Base-by-base conservation (phyloP, 2,329 filamentous ascomycete species). In the Colletotrichum phormii region DNA sequence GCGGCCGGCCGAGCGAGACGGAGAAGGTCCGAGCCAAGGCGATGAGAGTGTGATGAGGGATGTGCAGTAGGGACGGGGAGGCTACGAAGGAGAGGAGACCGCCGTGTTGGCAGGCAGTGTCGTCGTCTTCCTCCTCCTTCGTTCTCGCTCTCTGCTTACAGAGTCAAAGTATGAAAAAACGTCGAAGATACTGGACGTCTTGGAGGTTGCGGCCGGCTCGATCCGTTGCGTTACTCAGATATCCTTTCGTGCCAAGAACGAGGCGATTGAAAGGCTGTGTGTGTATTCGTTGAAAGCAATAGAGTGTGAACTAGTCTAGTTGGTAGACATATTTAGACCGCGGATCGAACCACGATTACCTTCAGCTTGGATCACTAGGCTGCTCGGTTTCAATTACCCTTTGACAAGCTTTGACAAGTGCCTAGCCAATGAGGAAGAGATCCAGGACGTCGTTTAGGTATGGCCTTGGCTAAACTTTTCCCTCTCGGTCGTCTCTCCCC, bases 391-490 rank as follows among this genome's bases (percentile, higher is more conserved):
- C 24, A 26, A 18, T 55, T 24, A 7, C 13, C 24, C n/a, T n/a
- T n/a, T n/a, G n/a, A n/a, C n/a, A n/a, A n/a, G n/a, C 12, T 55
- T 26, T 55, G 29, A 15, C 53, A 11, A 15, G 22, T 31, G 22
- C 13, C 37, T n/a, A 15, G 54, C 63, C 64, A 66, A n/a, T 49
- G 24, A 49, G 15, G 18, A 33, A 5, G 31, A 57, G 54, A 22
- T 26, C 18, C 37, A 58, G 29, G 22, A 9, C 31, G 53, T 31
- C 54, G 51, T 65, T 37, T 57, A 37, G 53, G 53, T n/a, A 11
- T 37, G 15, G 13, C 22, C 63, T 65, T 65, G 51, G 63, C 63
- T 49, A 65, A 60, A 24, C 54, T 51, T 60, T n/a, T 60, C 37
- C 42, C 42, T 49, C 18, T 49, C 18, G 18, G 42, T 51, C 42